A percentile compares a stretch with the other conserved stretches of the same genome.
phyloP scores from a whole-genome alignment of 108 stramenopile genomes.

The Discostella pseudostelligera region DNA sequence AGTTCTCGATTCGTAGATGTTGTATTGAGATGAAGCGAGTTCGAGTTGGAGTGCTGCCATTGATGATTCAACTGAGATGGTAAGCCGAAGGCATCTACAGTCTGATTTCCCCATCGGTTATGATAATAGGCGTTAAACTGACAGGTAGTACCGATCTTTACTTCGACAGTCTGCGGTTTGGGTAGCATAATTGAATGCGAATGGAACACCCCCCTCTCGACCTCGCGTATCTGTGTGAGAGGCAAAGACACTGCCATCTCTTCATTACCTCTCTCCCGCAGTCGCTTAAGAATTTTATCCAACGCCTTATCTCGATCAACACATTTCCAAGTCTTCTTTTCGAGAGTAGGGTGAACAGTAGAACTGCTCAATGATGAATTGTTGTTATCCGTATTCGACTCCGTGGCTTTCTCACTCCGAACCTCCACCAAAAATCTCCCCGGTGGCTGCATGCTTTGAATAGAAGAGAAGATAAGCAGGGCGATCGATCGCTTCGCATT shows the following conservation, averaged over 20 bases:
- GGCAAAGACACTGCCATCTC: not conserved
- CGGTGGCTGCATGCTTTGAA: not conserved
- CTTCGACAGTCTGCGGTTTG: no score
- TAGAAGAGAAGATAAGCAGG: not conserved
- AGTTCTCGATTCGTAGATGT: no score
- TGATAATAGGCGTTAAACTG: no score
- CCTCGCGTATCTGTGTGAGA: no score
- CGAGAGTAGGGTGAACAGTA: not conserved
- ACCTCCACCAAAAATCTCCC: not conserved
- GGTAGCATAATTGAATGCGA: no score
- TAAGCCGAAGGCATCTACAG: no score
- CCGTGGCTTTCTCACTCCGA: not conserved
- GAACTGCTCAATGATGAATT: constrained; percentile 1
- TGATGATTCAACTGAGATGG: no score
- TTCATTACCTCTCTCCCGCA: not conserved
- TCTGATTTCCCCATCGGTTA: no score
- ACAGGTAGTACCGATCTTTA: no score
- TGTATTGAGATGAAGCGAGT: no score
- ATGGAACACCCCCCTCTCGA: no score
- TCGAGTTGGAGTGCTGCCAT: no score
- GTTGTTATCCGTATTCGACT: not conserved
- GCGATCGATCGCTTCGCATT: not conserved
- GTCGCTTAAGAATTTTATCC: not conserved
- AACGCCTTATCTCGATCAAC: not conserved
- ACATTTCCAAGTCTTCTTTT: not conserved